phyloP scores from a whole-genome alignment of 2,329 filamentous ascomycete genomes.

The Curvularia verruculosa region DNA sequence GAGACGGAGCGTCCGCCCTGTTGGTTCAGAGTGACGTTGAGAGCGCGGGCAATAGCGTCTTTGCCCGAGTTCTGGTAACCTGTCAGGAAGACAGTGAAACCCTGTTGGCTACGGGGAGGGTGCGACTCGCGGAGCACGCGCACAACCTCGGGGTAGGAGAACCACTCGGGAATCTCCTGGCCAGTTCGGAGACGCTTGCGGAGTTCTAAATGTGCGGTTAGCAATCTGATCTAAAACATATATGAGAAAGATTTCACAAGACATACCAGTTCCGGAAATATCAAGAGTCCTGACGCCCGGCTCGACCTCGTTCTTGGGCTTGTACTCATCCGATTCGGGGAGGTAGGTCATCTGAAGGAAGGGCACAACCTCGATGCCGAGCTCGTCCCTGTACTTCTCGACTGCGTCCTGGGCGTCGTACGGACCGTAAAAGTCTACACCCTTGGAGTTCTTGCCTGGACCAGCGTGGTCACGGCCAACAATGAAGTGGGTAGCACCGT shows the following conservation, averaged over 20 bases:
- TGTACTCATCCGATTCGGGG: constrained; percentile 95
- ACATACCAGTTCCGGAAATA: constrained; percentile 57
- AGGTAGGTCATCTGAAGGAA: constrained; percentile 99
- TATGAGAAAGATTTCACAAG: background rate
- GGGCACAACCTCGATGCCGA: constrained; percentile 97
- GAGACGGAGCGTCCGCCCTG: constrained; percentile 94
- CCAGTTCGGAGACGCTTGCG: constrained; percentile 88
- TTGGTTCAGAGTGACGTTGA: constrained; percentile 98
- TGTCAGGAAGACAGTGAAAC: constrained; percentile 97
- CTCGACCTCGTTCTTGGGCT: constrained; percentile 86
- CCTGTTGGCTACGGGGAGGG: constrained; percentile 86
- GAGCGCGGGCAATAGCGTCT: constrained; percentile 91
- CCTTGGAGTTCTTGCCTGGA: constrained; percentile 97
- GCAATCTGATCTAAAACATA: background rate
- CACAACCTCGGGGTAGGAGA: constrained; percentile 99
- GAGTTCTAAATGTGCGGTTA: constrained; percentile 65
- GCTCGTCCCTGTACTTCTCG: constrained; percentile 94
- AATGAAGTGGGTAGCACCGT: constrained; percentile 98
- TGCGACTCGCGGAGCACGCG: constrained; percentile 95
- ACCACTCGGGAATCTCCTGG: constrained; percentile 97
- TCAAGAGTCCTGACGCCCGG: constrained; percentile 76
- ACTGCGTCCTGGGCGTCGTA: constrained; percentile 97
- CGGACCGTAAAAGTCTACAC: constrained; percentile 95
- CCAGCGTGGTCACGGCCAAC: constrained; percentile 98
- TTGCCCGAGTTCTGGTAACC: constrained; percentile 97